Percentiles rank a stretch among this genome's conserved stretches.
These are phyloP conservation scores for Clarireedia homoeocarpa DNA, from an alignment of 2,329 filamentous ascomycete species.

Conservation along the genomic window DNA sequence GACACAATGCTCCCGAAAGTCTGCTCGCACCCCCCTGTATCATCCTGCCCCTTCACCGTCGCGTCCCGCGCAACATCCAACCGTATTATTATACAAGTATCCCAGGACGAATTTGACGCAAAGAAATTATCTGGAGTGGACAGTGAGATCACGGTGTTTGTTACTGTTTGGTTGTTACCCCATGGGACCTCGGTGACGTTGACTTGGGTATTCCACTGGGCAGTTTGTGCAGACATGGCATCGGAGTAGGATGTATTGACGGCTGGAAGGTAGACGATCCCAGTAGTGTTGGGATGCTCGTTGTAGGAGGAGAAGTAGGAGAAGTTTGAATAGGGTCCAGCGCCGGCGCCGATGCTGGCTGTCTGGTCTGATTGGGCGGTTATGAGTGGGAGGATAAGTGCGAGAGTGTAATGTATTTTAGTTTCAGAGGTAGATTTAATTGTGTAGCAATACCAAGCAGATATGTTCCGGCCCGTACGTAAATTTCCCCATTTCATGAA, in stretches of 20 bases:
- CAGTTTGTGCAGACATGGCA: neutral
- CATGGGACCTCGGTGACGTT: constrained; percentile 3
- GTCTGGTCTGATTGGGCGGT: neutral
- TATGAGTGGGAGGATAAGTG: neutral
- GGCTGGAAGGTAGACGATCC: neutral
- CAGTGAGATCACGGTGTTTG: constrained; percentile 1
- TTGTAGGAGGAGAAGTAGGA: neutral
- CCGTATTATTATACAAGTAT: neutral
- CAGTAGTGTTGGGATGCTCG: neutral
- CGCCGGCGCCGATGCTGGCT: neutral
- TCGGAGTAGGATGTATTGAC: neutral
- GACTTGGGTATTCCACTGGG: neutral
- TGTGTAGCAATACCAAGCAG: neutral
- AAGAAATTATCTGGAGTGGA: neutral
- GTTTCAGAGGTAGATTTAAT: neutral
- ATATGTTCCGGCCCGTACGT: too few relatives aligned
- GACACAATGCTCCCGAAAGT: neutral
- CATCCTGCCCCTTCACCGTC: neutral
- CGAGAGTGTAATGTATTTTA: neutral
- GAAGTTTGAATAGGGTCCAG: neutral
- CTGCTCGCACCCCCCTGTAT: neutral
- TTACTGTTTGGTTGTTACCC: neutral
- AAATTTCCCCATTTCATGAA: too few relatives aligned
- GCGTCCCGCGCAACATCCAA: neutral
- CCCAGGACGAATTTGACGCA: neutral